These are phyloP conservation scores for Farysia itapuensis DNA, from an alignment of 1,284 basidiomycete species.

Conservation along the genomic window DNA sequence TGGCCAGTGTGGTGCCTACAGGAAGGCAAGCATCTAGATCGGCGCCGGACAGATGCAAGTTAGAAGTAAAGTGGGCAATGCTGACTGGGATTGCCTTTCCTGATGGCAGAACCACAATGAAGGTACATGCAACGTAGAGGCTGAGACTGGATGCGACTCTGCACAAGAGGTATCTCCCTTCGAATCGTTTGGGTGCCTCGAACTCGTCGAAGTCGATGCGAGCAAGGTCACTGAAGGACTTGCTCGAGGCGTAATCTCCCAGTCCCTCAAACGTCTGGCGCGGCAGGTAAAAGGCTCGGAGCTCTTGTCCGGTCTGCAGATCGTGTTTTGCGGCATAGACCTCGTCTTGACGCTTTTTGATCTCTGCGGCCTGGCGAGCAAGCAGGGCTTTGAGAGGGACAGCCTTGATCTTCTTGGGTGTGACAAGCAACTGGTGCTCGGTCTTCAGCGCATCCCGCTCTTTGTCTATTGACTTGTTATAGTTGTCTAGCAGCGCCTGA, in stretches of 20 bases:
- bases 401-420: constrained; percentile 41
- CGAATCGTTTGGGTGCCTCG: constrained; percentile 31
- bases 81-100: constrained; percentile 45
- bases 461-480: constrained; percentile 43
- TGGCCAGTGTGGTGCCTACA: constrained; percentile 45
- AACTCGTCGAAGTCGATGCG: constrained; percentile 37
- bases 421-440: constrained; percentile 13
- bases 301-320: constrained; percentile 15
- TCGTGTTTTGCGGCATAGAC: constrained; percentile 11
- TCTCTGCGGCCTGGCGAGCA: constrained; percentile 42
- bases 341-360: constrained; percentile 44
- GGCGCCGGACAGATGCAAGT: constrained; percentile 29
- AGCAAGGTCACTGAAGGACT: constrained; percentile 23
- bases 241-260: constrained; percentile 37
- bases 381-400: constrained; percentile 48
- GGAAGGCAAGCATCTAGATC: constrained; percentile 42
- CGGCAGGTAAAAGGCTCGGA: constrained; percentile 32
- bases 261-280: constrained; percentile 49
- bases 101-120: constrained; percentile 39
- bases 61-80: constrained; percentile 52
- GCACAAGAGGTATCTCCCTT: constrained; percentile 42
- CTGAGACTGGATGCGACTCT: constrained; percentile 44
- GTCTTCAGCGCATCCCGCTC: constrained; percentile 32
- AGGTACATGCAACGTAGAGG: constrained; percentile 48
- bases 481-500: constrained; percentile 52